phyloP scores from a whole-genome alignment of 2,329 filamentous ascomycete species.

The Xylariaceae sp. region DNA sequence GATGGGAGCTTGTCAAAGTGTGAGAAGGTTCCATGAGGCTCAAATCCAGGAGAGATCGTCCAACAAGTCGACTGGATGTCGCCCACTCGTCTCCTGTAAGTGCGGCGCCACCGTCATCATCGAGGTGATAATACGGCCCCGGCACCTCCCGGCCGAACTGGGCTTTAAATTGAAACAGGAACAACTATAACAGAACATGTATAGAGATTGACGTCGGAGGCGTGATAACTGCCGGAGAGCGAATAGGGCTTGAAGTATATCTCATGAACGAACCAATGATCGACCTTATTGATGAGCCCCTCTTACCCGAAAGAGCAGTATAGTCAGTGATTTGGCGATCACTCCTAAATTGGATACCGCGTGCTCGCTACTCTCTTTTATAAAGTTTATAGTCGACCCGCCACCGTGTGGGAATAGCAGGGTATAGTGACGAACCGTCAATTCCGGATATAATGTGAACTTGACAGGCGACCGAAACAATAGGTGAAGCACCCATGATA shows the following conservation, averaged over 20 bases:
- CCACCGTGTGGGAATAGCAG: slow-evolving; percentile 11
- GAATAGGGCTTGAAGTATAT: neutral
- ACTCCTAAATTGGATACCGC: slow-evolving; percentile 1
- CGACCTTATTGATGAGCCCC: slow-evolving; percentile 7
- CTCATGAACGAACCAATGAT: slow-evolving; percentile 12
- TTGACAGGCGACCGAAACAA: too few species aligned
- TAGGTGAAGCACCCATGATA: too few species aligned
- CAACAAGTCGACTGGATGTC: neutral
- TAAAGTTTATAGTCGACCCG: neutral
- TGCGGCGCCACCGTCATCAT: slow-evolving; percentile 22
- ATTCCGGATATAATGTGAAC: too few species aligned
- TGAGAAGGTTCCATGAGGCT: neutral
- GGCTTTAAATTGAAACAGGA: too few species aligned
- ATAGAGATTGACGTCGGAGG: slow-evolving; percentile 9
- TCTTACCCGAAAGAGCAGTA: slow-evolving; percentile 24
- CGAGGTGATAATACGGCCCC: too few species aligned
- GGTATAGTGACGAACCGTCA: neutral
- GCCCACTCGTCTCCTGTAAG: slow-evolving; percentile 13
- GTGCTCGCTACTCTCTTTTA: slow-evolving; percentile 8
- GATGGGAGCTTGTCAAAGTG: too few species aligned
- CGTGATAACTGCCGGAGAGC: slow-evolving; percentile 8
- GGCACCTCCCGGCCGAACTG: too few species aligned
- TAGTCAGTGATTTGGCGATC: neutral
- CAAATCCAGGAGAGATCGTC: neutral
- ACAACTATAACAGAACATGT: too few species aligned